Evolutionary conservation across 805 yeast genomes (phyloP).

Genomic region (Pichia rugopelliculosa): DNA sequence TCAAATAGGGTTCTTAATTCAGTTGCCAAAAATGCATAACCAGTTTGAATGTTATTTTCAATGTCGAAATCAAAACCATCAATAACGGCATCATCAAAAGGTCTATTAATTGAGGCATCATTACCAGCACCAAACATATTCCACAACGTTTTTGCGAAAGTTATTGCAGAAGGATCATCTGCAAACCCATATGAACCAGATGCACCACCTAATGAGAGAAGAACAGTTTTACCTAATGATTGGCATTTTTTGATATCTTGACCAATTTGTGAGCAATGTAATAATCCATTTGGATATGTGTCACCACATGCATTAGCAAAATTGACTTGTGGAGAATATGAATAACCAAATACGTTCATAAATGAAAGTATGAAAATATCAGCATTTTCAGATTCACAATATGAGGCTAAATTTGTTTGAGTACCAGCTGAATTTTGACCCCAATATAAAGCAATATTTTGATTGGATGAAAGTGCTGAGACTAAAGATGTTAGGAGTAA

Average conservation of each 20-base stretch:
- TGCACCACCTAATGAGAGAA: slow-evolving; percentile 77
- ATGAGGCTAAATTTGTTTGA: slow-evolving; percentile 40
- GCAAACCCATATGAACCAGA: slow-evolving; percentile 48
- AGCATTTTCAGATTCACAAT: slow-evolving; percentile 63
- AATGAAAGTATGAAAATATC: slow-evolving; percentile 72
- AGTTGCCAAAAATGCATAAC: slow-evolving; percentile 58
- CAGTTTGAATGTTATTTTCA: slow-evolving; percentile 52
- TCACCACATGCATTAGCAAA: slow-evolving; percentile 47
- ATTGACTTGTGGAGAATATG: slow-evolving; percentile 35
- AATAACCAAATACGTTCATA: slow-evolving; percentile 50
- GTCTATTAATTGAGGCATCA: slow-evolving; percentile 31
- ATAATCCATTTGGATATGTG: slow-evolving; percentile 36
- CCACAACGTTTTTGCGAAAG: slow-evolving; percentile 54
- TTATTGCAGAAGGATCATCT: slow-evolving; percentile 46
- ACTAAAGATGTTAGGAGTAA: slow-evolving; percentile 7
- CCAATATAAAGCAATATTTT: slow-evolving; percentile 78
- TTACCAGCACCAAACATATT: slow-evolving; percentile 57
- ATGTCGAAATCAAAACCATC: slow-evolving; percentile 83
- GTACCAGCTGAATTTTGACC: slow-evolving; percentile 76
- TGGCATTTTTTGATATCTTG: slow-evolving; percentile 73
- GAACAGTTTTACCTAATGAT: slow-evolving; percentile 63
- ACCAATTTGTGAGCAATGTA: slow-evolving; percentile 37
- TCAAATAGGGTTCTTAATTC: slow-evolving; percentile 37
- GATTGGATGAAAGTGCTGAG: slow-evolving; percentile 8
- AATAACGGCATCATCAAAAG: slow-evolving; percentile 65